Evolutionary conservation across 140 eudicot genomes (phyloP), one percentile per base, ranked within the genome.

Genomic region (Stevia rebaudiana): DNA sequence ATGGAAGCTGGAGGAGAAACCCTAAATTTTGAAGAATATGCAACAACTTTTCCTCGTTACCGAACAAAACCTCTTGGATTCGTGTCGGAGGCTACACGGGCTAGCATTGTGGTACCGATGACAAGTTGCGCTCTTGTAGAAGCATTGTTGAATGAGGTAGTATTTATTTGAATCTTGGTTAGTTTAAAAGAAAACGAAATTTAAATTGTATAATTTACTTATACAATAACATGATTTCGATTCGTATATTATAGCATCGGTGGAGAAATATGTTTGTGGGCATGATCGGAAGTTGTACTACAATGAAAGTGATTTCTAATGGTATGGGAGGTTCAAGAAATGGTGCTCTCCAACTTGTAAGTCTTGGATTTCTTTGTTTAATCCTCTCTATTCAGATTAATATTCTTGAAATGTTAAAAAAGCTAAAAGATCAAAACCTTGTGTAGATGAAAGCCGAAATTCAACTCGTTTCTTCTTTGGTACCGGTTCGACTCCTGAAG

Each of bases 201-300:
- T n/a, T n/a, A n/a, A n/a, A n/a, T n/a, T n/a, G n/a, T n/a, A n/a
- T n/a, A n/a, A n/a, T n/a, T n/a, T n/a, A n/a, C n/a, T n/a, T n/a
- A n/a, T n/a, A n/a, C n/a, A n/a, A n/a, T n/a, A n/a, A n/a, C n/a
- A n/a, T n/a, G n/a, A n/a, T n/a, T n/a, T 28, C 4, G 4, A 28
- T 28, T 28, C 3, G 33, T 28, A 28, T 28, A 28, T 28, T 18
- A 23, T 68, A 88, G 95, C 65, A 78, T 41, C 87, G 67, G 39
- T 88, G 94, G 87, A 53, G 69, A 15, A 82, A 84, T 19, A 84
- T 80, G 83, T 88, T 88, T 70, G 76, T 79, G 30, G 76, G 83
- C 69, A 48, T 84, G 77, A 59, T 88, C 43, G 83, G 87, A 31
- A 73, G 71, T 23, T 69, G 87, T 37, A 24, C 78, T 15, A 75